Conservation (phyloP, 75 land plant species). For the Cupressus sempervirens region DNA sequence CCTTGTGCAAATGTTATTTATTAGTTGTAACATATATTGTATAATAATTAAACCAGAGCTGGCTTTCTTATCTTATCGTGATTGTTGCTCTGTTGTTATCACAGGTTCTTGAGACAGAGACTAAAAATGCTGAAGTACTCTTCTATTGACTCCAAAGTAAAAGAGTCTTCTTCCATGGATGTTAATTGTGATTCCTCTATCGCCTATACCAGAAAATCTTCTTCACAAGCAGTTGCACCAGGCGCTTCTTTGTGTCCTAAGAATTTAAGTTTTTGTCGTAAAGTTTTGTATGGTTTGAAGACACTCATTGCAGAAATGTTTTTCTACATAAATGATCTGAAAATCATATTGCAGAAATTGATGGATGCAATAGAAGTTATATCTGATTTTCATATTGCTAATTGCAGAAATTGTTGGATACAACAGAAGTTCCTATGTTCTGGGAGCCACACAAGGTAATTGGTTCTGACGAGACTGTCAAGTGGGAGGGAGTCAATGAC, state of each 20-base stretch:
- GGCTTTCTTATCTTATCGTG: neutral
- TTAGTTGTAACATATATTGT: neutral
- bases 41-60: neutral
- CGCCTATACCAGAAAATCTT: neutral
- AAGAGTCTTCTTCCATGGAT: neutral
- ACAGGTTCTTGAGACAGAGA: neutral
- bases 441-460: neutral
- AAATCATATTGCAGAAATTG: no score
- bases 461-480: neutral
- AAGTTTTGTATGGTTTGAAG: neutral
- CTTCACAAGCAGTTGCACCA: neutral
- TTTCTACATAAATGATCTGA: no score
- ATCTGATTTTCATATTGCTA: neutral
- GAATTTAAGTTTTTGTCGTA: neutral
- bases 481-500: neutral
- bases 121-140: neutral
- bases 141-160: neutral
- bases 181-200: neutral
- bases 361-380: neutral
- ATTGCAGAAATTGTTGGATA: neutral
- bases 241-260: neutral
- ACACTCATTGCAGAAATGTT: no score
- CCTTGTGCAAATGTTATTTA: no score
- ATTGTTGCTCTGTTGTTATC: neutral
- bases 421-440: neutral